These are phyloP conservation scores for Phyllachora maydis DNA, from an alignment of 2,329 filamentous ascomycete genomes.

Conservation along the genomic window DNA sequence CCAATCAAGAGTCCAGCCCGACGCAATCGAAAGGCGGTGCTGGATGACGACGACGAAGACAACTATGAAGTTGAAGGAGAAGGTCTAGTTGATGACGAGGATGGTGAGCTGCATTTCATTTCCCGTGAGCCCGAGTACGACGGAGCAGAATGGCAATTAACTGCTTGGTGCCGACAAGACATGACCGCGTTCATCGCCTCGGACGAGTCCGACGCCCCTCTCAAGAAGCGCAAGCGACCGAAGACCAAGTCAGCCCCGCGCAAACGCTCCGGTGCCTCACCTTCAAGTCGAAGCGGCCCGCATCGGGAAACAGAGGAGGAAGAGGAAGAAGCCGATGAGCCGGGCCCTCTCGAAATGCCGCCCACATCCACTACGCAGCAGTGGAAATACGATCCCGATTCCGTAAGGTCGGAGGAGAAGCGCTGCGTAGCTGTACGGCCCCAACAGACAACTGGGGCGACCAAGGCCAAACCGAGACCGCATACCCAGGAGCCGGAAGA, in stretches of 20 bases:
- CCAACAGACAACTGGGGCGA: conserved; percentile 8
- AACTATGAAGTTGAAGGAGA: conserved; percentile 42
- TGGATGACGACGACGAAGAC: conserved; percentile 52
- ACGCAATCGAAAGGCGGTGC: no score
- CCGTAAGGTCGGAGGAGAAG: conserved; percentile 13
- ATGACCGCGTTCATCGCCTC: conserved; percentile 76
- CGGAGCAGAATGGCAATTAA: no score
- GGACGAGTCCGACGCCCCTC: conserved; percentile 59
- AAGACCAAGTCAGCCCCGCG: no score
- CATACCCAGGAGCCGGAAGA: conserved; percentile 67
- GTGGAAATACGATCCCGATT: conserved; percentile 48
- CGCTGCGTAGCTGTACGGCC: conserved; percentile 5
- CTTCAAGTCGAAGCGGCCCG: conserved; percentile 24
- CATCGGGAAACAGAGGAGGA: conserved; percentile 41
- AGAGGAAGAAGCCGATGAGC: no score
- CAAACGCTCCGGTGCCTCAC: no score
- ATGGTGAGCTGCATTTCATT: conserved; percentile 19
- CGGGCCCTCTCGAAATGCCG: conserved; percentile 26
- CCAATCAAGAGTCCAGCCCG: no score
- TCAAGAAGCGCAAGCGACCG: conserved; percentile 53
- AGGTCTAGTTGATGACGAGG: conserved; percentile 39
- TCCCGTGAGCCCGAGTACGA: no score
- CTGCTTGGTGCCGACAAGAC: conserved; percentile 21
- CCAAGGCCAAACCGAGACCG: conserved; percentile 41
- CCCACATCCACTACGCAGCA: conserved; percentile 57